Conservation (phyloP, 202 grass and related monocot genomes). For the Zizania palustris region DNA sequence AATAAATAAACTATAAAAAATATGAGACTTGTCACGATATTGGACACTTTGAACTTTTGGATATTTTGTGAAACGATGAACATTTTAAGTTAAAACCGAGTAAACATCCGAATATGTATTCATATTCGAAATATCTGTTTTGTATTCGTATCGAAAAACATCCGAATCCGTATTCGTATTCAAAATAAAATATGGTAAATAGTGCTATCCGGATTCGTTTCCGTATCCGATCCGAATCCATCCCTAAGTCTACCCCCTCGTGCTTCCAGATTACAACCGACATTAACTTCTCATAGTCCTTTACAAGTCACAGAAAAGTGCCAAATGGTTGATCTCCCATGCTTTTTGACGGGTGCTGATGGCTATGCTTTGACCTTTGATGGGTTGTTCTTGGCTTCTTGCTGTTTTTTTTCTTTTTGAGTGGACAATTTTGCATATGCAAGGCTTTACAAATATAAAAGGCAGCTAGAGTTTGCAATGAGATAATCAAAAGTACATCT, state of each 20-base stretch:
- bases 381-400: constrained; percentile 5
- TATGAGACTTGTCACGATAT: too few species aligned
- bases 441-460: neutral
- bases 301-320: constrained; percentile 24
- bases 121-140: too few species aligned
- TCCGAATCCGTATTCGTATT: too few species aligned
- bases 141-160: too few species aligned
- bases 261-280: constrained; percentile 30
- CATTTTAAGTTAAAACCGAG: too few species aligned
- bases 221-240: too few species aligned
- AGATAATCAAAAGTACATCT: neutral
- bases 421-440: neutral
- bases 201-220: too few species aligned
- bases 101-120: too few species aligned
- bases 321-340: constrained; percentile 16
- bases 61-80: too few species aligned
- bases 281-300: constrained; percentile 31
- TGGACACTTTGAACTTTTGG: too few species aligned
- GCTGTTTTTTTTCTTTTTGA: constrained; percentile 10
- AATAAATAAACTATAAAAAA: too few species aligned
- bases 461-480: constrained; percentile 1
- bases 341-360: constrained; percentile 6
- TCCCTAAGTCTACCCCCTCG: neutral
- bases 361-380: constrained; percentile 34
- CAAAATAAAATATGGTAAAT: too few species aligned